phyloP scores from a whole-genome alignment of 2,329 filamentous ascomycete species.

The Penicillium griseofulvum region DNA sequence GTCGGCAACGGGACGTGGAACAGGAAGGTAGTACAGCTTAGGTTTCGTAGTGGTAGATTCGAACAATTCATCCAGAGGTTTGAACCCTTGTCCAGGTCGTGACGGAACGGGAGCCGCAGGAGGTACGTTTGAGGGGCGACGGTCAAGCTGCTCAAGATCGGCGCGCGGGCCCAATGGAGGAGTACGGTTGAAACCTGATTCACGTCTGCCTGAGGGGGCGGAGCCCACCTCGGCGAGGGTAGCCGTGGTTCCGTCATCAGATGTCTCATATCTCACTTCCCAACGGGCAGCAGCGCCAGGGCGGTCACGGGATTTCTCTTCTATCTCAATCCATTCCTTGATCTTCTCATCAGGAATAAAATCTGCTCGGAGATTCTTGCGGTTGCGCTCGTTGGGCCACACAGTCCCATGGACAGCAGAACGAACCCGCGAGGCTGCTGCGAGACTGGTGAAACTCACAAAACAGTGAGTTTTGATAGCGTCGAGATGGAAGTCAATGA shows the following conservation, averaged over 20 bases:
- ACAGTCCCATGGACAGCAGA: conserved; percentile 71
- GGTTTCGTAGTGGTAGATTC: conserved; percentile 60
- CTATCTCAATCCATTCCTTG: conserved; percentile 68
- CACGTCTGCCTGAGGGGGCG: conserved; percentile 26
- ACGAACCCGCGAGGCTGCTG: conserved; percentile 74
- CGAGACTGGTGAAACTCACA: conserved; percentile 65
- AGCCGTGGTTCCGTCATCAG: conserved; percentile 57
- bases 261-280: conserved; percentile 69
- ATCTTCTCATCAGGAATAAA: conserved; percentile 78
- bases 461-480: conserved; percentile 85
- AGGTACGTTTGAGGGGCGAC: conserved; percentile 27
- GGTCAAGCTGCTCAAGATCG: conserved; percentile 20
- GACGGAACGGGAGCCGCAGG: conserved; percentile 19
- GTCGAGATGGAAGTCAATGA: conserved; percentile 76
- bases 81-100: conserved; percentile 47
- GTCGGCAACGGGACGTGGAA: conserved; percentile 61
- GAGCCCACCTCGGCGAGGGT: conserved; percentile 53
- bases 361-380: conserved; percentile 83
- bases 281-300: conserved; percentile 54
- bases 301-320: conserved; percentile 54
- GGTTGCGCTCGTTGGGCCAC: conserved; percentile 83
- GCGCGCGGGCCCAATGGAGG: conserved; percentile 30
- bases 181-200: conserved; percentile 28
- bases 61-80: conserved; percentile 61
- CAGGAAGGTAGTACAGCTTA: conserved; percentile 64